Evolutionary conservation across 164 flowering plant genomes (phyloP).

Genomic region (Vitis rotundifolia): DNA sequence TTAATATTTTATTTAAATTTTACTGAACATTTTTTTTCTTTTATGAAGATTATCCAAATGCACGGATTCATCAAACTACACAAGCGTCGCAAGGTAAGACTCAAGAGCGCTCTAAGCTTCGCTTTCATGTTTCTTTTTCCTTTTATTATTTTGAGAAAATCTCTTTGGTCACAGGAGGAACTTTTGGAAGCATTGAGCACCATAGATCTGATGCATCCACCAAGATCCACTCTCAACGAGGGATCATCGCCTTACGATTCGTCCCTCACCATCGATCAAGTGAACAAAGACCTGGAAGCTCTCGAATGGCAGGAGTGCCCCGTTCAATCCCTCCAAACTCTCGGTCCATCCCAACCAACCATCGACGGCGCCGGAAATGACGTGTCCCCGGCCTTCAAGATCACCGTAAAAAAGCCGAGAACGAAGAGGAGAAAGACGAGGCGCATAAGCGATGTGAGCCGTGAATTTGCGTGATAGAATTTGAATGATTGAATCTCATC

Average conservation of each 20-base stretch:
- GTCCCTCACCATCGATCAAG: conserved; percentile 17
- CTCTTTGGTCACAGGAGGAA: conserved; percentile 3
- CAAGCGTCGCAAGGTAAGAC: conserved; percentile 9
- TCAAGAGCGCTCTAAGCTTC: too few species aligned
- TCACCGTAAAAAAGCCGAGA: conserved; percentile 1
- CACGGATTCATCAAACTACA: conserved; percentile 21
- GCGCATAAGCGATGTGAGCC: too few species aligned
- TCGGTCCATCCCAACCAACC: neutral
- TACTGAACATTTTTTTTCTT: too few species aligned
- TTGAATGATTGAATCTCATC: too few species aligned
- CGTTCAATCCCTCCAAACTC: conserved; percentile 13
- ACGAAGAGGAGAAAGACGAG: neutral
- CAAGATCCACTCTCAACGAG: conserved; percentile 21
- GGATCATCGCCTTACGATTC: conserved; percentile 12
- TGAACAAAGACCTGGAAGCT: conserved; percentile 11
- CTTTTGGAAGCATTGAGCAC: conserved; percentile 8
- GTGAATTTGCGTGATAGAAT: too few species aligned
- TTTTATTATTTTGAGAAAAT: neutral
- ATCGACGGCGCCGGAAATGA: neutral
- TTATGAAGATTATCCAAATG: conserved; percentile 18
- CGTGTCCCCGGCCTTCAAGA: neutral
- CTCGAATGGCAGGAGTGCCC: conserved; percentile 26
- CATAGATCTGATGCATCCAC: conserved; percentile 3
- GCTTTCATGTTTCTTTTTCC: too few species aligned
- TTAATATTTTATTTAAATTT: neutral